Evolutionary conservation across 345 rosid species (phyloP), one percentile per base, ranked within the genome.

Genomic region (Rhodomyrtus tomentosa): DNA sequence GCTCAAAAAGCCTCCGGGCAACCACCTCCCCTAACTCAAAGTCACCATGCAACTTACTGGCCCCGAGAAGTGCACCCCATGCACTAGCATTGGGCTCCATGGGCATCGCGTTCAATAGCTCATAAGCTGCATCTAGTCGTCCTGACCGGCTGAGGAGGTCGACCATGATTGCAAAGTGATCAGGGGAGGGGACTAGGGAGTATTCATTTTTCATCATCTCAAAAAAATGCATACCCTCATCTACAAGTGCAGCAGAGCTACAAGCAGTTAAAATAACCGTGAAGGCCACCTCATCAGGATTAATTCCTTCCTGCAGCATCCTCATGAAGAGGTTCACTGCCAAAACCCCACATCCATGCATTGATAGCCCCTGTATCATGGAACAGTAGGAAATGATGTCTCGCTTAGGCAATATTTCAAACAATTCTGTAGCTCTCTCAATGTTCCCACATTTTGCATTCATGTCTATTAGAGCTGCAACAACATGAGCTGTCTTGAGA

Each of bases 361-460:
- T 91, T 1, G 93, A 89, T 86, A 92, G 68, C 80, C 96, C 98
- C 88, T 92, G 91, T 84, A 94, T 92, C 92, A 94, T 90, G 7
- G 95, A 91, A 87, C 94, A 94, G 85, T 92, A 93, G 12, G 91
- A 86, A 84, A 94, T 84, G 4, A 91, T 68, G 83, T 91, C 94
- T 3, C 89, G 87, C n/a, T 11, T 82, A 81, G 94, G 91, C 91
- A 93, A 88, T 55, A 86, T 86, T 87, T 90, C 91, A 36, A 94
- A 93, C 90, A 94, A 88, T 20, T 83, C 83, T 16, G 81, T 59
- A 3, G 98, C 98, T 85, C 93, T 91, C 53, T 91, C 91, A 87
- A 94, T 84, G 89, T 92, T 91, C 79, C 96, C 97, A 85, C 97
- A 93, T 86, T 94, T 95, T 0, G 94, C 94, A 87, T 94, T 92